A percentile compares a stretch with the other conserved stretches of the same genome.
phyloP scores from a whole-genome alignment of 2,329 filamentous ascomycete genomes.

The Claviceps spartinae region DNA sequence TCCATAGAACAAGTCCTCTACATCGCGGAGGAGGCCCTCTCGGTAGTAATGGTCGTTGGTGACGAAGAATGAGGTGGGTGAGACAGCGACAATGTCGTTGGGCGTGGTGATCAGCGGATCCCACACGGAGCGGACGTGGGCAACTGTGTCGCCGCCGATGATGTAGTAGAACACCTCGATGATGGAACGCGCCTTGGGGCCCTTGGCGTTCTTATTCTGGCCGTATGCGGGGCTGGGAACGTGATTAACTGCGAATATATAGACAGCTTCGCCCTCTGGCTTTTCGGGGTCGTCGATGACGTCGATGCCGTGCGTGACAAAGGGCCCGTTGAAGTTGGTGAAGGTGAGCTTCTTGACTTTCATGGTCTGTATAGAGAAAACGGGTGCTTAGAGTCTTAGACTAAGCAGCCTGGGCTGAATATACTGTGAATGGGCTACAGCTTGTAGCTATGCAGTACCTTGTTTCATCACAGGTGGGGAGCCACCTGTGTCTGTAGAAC shows the following conservation, averaged over 20 bases:
- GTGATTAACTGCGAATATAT: constrained; percentile 49
- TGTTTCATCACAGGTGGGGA: neutral
- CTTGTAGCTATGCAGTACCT: neutral
- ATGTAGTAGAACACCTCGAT: constrained; percentile 45
- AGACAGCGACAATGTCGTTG: constrained; percentile 41
- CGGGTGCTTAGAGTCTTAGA: neutral
- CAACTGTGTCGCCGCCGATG: constrained; percentile 25
- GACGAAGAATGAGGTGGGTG: constrained; percentile 36
- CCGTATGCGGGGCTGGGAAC: constrained; percentile 32
- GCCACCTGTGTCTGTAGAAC: neutral
- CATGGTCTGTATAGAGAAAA: constrained; percentile 8
- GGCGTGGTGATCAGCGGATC: constrained; percentile 42
- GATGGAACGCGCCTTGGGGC: constrained; percentile 32
- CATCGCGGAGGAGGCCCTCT: constrained; percentile 28
- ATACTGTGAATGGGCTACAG: neutral
- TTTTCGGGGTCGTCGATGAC: constrained; percentile 35
- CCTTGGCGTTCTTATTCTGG: constrained; percentile 10
- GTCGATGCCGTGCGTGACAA: constrained; percentile 48
- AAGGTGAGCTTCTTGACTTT: constrained; percentile 30
- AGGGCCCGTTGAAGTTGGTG: constrained; percentile 36
- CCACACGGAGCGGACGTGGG: constrained; percentile 37
- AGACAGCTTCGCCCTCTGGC: constrained; percentile 28
- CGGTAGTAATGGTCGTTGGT: constrained; percentile 47
- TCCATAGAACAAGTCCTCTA: constrained; percentile 31
- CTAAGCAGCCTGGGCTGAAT: neutral